Evolutionary conservation across 2,329 filamentous ascomycete genomes (phyloP), one percentile per base, ranked within the genome.

Genomic region (Pochonia chlamydosporia): DNA sequence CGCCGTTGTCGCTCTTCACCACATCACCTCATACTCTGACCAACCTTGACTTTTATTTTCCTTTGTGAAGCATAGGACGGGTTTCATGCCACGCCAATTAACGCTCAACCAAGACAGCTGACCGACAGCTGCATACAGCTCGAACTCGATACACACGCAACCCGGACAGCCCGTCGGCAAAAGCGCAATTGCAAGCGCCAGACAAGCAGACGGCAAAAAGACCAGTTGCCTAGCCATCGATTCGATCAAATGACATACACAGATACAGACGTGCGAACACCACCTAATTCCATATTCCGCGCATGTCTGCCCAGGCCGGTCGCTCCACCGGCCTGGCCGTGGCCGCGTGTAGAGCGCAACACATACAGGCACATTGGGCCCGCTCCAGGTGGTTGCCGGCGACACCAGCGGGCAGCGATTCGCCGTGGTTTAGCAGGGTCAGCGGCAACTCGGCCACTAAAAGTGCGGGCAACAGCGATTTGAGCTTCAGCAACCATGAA

Each of bases 301-400:
- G 24, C 49, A 64, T 71, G 63, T 59, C 58, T 61, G 50, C 56
- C 52, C 62, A 59, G 59, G 59, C 59, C 50, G 59, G 55, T 55
- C 61, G 57, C 56, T 58, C 59, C 51, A 54, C 54, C 54, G 56
- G 59, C 55, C 53, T 59, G 49, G 56, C 55, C 52, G 54, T 57
- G 42, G 44, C 48, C 23, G 44, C 14, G n/a, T 30, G 26, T 33
- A n/a, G n/a, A n/a, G n/a, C n/a, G n/a, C n/a, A n/a, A 18, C 31
- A 4, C 5, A 16, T 16, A 35, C 31, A 18, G 20, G n/a, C 31
- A 16, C 31, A 18, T n/a, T n/a, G n/a, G 20, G 31, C 20, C 7
- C 35, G 20, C n/a, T 36, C 33, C 10, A 7, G n/a, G n/a, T 36
- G 33, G 33, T 36, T n/a, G n/a, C n/a, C 33, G n/a, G 14, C 33